A percentile compares a stretch with the other conserved stretches of the same genome.
Conservation (phyloP, 1,284 basidiomycete genomes). For the Meripilus lineatus region DNA sequence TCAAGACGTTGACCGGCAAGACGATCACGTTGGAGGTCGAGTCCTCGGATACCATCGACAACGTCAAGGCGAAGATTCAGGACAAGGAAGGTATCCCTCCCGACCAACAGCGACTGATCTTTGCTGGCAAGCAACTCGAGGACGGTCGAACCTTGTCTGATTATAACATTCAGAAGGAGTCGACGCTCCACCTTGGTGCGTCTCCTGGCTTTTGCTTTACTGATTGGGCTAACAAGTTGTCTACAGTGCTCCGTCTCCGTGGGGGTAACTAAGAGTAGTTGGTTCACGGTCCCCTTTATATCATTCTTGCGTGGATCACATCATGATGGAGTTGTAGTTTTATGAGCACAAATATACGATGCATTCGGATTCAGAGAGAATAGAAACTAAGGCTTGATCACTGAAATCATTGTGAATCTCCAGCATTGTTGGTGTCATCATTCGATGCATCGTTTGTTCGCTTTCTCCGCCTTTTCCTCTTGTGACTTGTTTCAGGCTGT, state of each 20-base stretch:
- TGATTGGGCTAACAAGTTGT: neutral
- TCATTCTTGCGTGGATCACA: neutral
- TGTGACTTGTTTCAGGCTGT: conserved; percentile 17
- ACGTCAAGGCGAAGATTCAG: conserved; percentile 71
- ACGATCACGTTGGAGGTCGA: conserved; percentile 79
- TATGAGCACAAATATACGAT: no score
- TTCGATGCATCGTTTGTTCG: neutral
- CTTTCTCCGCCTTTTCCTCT: conserved; percentile 33
- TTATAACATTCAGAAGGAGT: conserved; percentile 29
- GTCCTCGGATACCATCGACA: conserved; percentile 73
- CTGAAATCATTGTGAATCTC: no score
- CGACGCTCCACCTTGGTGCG: conserved; percentile 24
- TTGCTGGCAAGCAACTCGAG: conserved; percentile 74
- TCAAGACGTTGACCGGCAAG: conserved; percentile 73
- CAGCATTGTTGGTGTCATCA: neutral
- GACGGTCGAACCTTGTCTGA: conserved; percentile 54
- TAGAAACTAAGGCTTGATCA: no score
- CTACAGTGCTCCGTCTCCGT: conserved; percentile 11
- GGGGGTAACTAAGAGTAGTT: conserved; percentile 8
- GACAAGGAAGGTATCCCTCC: conserved; percentile 73
- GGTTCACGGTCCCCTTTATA: neutral
- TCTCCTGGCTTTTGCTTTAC: conserved; percentile 5
- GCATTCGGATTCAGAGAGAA: no score
- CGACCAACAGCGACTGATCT: conserved; percentile 74
- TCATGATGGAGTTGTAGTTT: no score